These are phyloP conservation scores for Bipolaris victoriae DNA, from an alignment of 2,329 filamentous ascomycete genomes.

Conservation along the genomic window DNA sequence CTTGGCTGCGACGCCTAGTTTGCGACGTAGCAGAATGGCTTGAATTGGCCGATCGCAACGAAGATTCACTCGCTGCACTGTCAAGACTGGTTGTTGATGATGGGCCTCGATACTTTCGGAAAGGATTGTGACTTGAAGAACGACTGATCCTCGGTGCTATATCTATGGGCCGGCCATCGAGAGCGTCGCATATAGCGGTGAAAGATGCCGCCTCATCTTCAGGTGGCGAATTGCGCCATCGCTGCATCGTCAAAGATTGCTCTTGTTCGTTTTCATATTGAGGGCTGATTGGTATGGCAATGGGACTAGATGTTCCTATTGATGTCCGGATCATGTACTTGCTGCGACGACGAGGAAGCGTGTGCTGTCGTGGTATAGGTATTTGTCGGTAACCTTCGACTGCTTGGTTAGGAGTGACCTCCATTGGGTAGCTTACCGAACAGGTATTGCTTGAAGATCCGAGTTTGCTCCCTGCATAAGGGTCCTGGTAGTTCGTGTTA, in stretches of 20 bases:
- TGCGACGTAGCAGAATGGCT: conserved; percentile 48
- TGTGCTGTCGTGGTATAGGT: conserved; percentile 12
- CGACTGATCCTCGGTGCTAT: conserved; percentile 29
- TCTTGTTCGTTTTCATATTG: conserved; percentile 1
- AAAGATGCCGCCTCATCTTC: conserved; percentile 69
- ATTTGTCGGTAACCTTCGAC: conserved; percentile 1
- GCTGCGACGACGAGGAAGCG: conserved; percentile 26
- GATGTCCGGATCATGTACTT: conserved; percentile 23
- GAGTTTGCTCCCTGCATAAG: neutral
- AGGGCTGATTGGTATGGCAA: conserved; percentile 13
- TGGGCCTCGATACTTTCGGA: conserved; percentile 47
- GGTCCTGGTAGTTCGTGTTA: neutral
- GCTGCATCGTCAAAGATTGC: conserved; percentile 58
- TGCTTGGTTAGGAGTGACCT: neutral
- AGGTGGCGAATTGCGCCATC: conserved; percentile 70
- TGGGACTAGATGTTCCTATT: conserved; percentile 13
- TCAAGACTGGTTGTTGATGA: conserved; percentile 53
- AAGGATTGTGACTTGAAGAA: conserved; percentile 26
- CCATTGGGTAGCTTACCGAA: neutral
- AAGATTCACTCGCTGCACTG: conserved; percentile 55
- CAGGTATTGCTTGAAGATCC: neutral
- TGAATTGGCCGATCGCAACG: conserved; percentile 56
- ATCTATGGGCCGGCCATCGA: conserved; percentile 41
- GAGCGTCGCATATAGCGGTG: conserved; percentile 66
- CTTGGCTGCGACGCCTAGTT: conserved; percentile 47